Evolutionary conservation across 2,329 filamentous ascomycete genomes (phyloP).

Genomic region (Stagonosporopsis rhizophila): DNA sequence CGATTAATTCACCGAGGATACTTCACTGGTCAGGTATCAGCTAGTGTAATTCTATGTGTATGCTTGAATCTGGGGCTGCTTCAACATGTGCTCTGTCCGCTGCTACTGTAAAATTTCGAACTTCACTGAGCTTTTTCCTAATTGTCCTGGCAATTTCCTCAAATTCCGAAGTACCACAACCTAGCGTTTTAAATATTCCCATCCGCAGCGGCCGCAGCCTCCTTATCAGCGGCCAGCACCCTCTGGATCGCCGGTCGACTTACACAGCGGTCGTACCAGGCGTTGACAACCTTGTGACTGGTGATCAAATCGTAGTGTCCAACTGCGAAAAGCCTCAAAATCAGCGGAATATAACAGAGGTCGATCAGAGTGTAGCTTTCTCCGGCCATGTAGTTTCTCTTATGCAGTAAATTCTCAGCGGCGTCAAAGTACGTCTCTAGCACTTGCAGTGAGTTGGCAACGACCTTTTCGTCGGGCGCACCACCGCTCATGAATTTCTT

Average conservation of each 20-base stretch:
- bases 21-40: no score
- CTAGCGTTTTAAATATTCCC: no score
- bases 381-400: slow-evolving; percentile 56
- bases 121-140: no score
- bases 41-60: no score
- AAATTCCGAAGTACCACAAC: no score
- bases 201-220: slow-evolving; percentile 15
- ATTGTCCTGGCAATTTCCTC: no score
- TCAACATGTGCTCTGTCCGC: no score
- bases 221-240: slow-evolving; percentile 25
- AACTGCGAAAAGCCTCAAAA: slow-evolving; percentile 51
- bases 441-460: slow-evolving; percentile 48
- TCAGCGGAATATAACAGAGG: slow-evolving; percentile 58
- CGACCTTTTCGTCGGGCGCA: slow-evolving; percentile 51
- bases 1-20: no score
- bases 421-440: slow-evolving; percentile 55
- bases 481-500: slow-evolving; percentile 54
- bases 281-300: slow-evolving; percentile 24
- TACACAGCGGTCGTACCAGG: slow-evolving; percentile 30
- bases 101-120: no score
- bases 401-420: slow-evolving; percentile 50
- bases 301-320: slow-evolving; percentile 23
- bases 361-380: slow-evolving; percentile 54
- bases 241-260: slow-evolving; percentile 26
- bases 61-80: no score